Base-by-base conservation (phyloP, 2,329 filamentous ascomycete species). In the Colletotrichum godetiae region DNA sequence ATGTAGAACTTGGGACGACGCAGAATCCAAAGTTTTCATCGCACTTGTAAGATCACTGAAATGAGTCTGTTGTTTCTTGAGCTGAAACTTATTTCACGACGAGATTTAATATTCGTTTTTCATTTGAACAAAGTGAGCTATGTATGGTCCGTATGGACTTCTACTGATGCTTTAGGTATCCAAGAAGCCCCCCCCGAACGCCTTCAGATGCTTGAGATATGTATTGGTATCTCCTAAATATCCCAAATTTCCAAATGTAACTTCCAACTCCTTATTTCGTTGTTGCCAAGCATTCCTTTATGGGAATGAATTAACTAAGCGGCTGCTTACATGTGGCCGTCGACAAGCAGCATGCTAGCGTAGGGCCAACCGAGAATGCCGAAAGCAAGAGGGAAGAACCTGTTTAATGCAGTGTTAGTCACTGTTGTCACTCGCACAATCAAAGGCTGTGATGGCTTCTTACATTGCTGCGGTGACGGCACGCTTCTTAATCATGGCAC, bases 391-490 rank as follows among this genome's bases (percentile, higher is more conserved):
- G 62, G 37, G 13, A 59, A 55, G 58, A 66, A 68, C 31, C 74
- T 75, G 27, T 60, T 12, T 6, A 10, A 27, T 31, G 11, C 4
- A 24, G 2, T 64, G 68, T 74, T 64, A 74, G 63, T 42, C 24
- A 10, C 33, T 55, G 10, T 22, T 27, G 15, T 37, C 13, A 24
- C 13, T 10, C 12, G 15, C 52, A 42, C 10, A 15, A n/a, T 1
- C 27, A 24, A n/a, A 24, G 61, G 1, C 24, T 27, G 4, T 27
- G 31, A 24, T 35, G 5, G 5, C 42, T 65, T 78, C 83, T 75
- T 83, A 86, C 84, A 86, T 73, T 8, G 76, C 74, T 55, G 79
- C 76, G 53, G 75, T 75, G 49, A 63, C 78, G 24, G 80, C 76
- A 5, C 80, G 74, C 65, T 65, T 75, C 77, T 80, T 82, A 60